Evolutionary conservation across 2,329 filamentous ascomycete species (phyloP).

Genomic region (Stemphylium beticola): DNA sequence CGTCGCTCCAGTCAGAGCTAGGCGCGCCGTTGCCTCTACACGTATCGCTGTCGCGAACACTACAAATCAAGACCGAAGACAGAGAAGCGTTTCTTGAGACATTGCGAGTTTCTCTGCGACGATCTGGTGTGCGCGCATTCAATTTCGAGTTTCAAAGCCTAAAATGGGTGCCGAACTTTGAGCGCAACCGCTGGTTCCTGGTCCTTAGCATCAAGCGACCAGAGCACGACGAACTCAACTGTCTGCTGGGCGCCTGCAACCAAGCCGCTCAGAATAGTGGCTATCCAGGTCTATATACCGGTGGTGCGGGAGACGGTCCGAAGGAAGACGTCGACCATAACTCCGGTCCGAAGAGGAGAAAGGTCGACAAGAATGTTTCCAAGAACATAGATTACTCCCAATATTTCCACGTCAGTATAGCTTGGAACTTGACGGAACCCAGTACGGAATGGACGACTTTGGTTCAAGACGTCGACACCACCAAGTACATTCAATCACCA

Average conservation of each 20-base stretch:
- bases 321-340: slow-evolving; percentile 25
- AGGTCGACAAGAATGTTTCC: slow-evolving; percentile 11
- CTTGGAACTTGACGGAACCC: slow-evolving; percentile 66
- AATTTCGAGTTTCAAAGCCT: slow-evolving; percentile 54
- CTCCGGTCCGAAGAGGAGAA: slow-evolving; percentile 21
- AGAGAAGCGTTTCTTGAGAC: slow-evolving; percentile 70
- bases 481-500: slow-evolving; percentile 26
- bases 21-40: slow-evolving; percentile 82
- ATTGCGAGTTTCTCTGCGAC: slow-evolving; percentile 54
- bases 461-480: slow-evolving; percentile 31
- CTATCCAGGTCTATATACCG: slow-evolving; percentile 74
- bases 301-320: slow-evolving; percentile 38
- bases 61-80: slow-evolving; percentile 74
- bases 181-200: slow-evolving; percentile 79
- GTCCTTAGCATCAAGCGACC: slow-evolving; percentile 67
- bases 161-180: slow-evolving; percentile 71
- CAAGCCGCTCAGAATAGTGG: slow-evolving; percentile 62
- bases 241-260: slow-evolving; percentile 73
- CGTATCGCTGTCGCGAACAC: slow-evolving; percentile 84
- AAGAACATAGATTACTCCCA: slow-evolving; percentile 48
- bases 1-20: slow-evolving; percentile 77
- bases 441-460: slow-evolving; percentile 32
- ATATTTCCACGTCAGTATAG: slow-evolving; percentile 87
- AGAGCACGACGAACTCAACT: slow-evolving; percentile 46
- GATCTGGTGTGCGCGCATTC: slow-evolving; percentile 60